A percentile compares a stretch with the other conserved stretches of the same genome.
Evolutionary conservation across 2,329 filamentous ascomycete species (phyloP).

Genomic region (Alternaria dauci): DNA sequence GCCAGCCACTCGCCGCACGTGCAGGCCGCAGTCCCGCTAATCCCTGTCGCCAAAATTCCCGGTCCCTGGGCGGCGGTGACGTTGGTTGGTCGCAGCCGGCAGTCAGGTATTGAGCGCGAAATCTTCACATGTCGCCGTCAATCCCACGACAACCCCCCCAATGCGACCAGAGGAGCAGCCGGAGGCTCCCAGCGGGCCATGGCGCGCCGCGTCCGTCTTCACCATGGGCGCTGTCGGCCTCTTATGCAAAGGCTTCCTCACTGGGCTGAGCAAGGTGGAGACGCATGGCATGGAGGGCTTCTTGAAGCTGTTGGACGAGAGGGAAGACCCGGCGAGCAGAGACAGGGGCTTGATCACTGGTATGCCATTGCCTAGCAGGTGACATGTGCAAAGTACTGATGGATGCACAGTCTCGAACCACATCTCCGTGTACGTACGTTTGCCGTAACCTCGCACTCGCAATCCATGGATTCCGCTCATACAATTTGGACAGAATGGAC

Average conservation of each 20-base stretch:
- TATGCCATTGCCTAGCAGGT: slow-evolving; percentile 50
- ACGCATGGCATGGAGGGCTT: slow-evolving; percentile 80
- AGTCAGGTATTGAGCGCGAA: slow-evolving; percentile 17
- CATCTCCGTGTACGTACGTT: slow-evolving; percentile 79
- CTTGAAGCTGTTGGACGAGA: slow-evolving; percentile 75
- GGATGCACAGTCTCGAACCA: slow-evolving; percentile 77
- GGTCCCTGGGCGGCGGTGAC: slow-evolving; percentile 29
- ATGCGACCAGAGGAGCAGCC: slow-evolving; percentile 57
- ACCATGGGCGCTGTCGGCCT: slow-evolving; percentile 77
- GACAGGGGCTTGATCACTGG: slow-evolving; percentile 84
- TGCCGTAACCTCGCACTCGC: slow-evolving; percentile 3
- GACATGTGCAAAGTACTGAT: slow-evolving; percentile 22
- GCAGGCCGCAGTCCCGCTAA: slow-evolving; percentile 15
- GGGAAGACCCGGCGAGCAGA: slow-evolving; percentile 71
- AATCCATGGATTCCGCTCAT: slow-evolving; percentile 25
- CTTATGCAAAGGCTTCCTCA: slow-evolving; percentile 77
- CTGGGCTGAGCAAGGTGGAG: slow-evolving; percentile 76
- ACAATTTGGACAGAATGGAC: slow-evolving; percentile 71
- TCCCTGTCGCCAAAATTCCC: slow-evolving; percentile 27
- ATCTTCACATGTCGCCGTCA: slow-evolving; percentile 26
- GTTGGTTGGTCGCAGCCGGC: slow-evolving; percentile 21
- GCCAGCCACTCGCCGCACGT: slow-evolving; percentile 20
- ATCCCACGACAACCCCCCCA: slow-evolving; percentile 23
- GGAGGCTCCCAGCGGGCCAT: slow-evolving; percentile 68
- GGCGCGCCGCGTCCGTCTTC: slow-evolving; percentile 76